Conservation (phyloP, 148 eudicot genomes). For the Cornus florida region DNA sequence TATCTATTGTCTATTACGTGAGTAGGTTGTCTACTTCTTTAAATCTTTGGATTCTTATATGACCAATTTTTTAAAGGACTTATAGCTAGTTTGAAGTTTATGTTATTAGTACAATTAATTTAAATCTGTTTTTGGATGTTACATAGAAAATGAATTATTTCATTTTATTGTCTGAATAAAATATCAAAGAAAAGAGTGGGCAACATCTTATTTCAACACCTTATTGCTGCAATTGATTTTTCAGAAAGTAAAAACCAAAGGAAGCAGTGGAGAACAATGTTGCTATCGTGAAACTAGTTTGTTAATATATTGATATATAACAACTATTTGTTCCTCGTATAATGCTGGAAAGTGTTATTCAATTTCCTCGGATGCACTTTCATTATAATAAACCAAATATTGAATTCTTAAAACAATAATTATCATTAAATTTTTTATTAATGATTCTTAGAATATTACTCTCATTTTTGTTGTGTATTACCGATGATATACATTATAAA, state of each 20-base stretch:
- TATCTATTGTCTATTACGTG: conserved; percentile 13
- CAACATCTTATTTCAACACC: too few species aligned
- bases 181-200: too few species aligned
- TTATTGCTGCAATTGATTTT: too few species aligned
- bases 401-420: too few species aligned
- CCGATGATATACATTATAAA: too few species aligned
- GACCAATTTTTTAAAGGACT: background rate
- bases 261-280: too few species aligned
- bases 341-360: background rate
- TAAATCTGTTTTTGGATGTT: background rate
- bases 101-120: background rate
- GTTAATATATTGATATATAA: too few species aligned
- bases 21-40: background rate
- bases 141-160: background rate
- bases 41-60: conserved; percentile 6
- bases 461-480: background rate
- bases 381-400: background rate
- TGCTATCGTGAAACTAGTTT: too few species aligned
- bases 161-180: background rate
- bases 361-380: too few species aligned
- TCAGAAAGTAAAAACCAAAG: too few species aligned
- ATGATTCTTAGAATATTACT: background rate
- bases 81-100: background rate
- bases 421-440: background rate
- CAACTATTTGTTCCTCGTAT: background rate